A percentile compares a stretch with the other conserved stretches of the same genome.
Conservation (phyloP, 305 asterid species). For the Fraxinus xanthoxyloides region DNA sequence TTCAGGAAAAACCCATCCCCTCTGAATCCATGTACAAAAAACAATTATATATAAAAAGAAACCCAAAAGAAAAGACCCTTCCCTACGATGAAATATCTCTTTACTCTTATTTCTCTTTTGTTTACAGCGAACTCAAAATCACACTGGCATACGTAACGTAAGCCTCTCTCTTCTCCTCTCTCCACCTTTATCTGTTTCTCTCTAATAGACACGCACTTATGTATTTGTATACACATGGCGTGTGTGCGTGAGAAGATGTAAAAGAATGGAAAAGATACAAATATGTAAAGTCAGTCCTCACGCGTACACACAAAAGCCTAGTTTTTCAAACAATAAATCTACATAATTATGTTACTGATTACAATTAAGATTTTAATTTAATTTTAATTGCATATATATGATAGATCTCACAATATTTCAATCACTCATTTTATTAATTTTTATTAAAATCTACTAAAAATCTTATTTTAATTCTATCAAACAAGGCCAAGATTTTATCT, state of each 20-base stretch:
- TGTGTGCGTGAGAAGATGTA: background rate
- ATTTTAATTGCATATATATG: no score
- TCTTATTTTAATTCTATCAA: no score
- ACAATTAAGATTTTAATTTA: no score
- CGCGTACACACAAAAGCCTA: background rate
- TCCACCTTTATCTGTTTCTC: background rate
- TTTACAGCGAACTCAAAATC: background rate
- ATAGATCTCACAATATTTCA: no score
- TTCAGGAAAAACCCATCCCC: background rate
- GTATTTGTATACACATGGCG: background rate
- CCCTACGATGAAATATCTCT: background rate
- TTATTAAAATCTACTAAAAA: no score
- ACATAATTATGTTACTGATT: background rate
- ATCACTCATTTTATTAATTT: no score
- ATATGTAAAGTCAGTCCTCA: background rate
- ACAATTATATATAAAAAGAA: background rate
- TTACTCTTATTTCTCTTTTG: background rate
- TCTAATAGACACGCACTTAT: background rate
- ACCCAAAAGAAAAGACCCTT: background rate
- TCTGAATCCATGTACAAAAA: background rate
- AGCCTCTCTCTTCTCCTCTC: background rate
- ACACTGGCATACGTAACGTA: slow-evolving; percentile 1
- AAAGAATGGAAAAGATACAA: background rate
- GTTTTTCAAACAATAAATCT: no score
- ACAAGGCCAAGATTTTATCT: background rate